A percentile compares a stretch with the other conserved stretches of the same genome.
Evolutionary conservation across 2,329 filamentous ascomycete species (phyloP).

Genomic region (Fusarium nygamai): DNA sequence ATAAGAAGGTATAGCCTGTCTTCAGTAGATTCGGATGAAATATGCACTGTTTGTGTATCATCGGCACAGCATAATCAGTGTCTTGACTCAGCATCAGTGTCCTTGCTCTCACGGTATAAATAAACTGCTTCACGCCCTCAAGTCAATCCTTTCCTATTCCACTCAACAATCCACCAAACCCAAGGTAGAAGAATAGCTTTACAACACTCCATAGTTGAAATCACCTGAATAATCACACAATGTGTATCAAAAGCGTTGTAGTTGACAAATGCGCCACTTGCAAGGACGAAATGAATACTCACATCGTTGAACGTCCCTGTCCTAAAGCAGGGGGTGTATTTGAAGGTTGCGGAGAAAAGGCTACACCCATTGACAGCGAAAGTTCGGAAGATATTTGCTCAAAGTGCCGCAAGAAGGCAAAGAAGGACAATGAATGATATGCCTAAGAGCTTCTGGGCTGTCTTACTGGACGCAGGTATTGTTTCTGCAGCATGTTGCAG

Average conservation of each 20-base stretch:
- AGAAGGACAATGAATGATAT: neutral
- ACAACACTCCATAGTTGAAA: neutral
- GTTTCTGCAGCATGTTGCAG: accelerated
- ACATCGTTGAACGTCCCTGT: neutral
- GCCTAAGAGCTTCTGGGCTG: accelerated
- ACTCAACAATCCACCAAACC: neutral
- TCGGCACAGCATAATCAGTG: neutral
- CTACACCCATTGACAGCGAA: accelerated
- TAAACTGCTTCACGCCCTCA: accelerated
- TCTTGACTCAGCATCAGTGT: neutral
- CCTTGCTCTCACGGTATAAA: accelerated
- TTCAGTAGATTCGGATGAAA: no score
- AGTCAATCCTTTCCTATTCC: accelerated
- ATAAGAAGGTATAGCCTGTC: no score
- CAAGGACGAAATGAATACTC: neutral
- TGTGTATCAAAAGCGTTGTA: neutral
- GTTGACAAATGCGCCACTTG: neutral
- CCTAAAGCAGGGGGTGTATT: accelerated
- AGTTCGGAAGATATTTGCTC: accelerated
- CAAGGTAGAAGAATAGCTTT: accelerated
- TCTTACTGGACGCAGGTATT: accelerated
- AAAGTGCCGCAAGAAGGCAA: neutral
- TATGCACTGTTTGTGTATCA: no score
- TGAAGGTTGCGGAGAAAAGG: neutral
- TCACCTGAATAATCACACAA: accelerated